Percentiles rank a stretch among this genome's conserved stretches.
Conservation (phyloP, 495 filamentous ascomycete genomes). For the Lophiotrema nucula region DNA sequence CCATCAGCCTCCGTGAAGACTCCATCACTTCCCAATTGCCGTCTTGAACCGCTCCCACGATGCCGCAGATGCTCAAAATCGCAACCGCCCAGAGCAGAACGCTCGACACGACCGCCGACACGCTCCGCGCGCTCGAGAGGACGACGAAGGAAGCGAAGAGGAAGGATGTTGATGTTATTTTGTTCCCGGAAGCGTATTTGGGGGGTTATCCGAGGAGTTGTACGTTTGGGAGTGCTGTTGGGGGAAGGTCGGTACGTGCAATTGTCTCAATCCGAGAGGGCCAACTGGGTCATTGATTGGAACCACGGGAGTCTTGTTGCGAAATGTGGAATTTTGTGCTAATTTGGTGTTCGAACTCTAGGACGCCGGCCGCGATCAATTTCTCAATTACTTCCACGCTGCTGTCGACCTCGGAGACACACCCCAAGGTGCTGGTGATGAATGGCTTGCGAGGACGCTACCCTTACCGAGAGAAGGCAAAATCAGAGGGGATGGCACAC, state of each 20-base stretch:
- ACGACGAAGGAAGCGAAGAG: conserved; percentile 53
- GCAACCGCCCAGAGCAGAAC: conserved; percentile 78
- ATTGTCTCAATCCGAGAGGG: too few species aligned
- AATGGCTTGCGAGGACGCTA: conserved; percentile 67
- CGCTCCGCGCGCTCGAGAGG: conserved; percentile 61
- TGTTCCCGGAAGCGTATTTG: conserved; percentile 92
- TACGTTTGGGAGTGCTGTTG: conserved; percentile 72
- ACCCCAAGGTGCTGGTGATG: conserved; percentile 67
- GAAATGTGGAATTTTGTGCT: too few species aligned
- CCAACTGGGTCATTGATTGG: too few species aligned
- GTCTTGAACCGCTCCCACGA: too few species aligned
- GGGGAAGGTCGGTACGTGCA: conserved; percentile 63
- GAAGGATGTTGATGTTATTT: conserved; percentile 67
- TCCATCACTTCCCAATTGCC: too few species aligned
- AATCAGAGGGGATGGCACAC: conserved; percentile 76
- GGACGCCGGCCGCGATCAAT: conserved; percentile 77
- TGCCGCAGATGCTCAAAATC: conserved; percentile 58
- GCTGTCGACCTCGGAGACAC: conserved; percentile 88
- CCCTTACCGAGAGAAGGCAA: conserved; percentile 46
- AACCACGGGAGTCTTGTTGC: too few species aligned
- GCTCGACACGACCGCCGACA: conserved; percentile 59
- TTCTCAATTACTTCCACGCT: conserved; percentile 71
- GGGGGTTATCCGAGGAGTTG: conserved; percentile 90
- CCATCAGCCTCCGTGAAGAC: too few species aligned
- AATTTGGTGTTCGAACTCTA: too few species aligned